Evolutionary conservation across 2,329 filamentous ascomycete genomes (phyloP).

Genomic region (Clarireedia paspali): DNA sequence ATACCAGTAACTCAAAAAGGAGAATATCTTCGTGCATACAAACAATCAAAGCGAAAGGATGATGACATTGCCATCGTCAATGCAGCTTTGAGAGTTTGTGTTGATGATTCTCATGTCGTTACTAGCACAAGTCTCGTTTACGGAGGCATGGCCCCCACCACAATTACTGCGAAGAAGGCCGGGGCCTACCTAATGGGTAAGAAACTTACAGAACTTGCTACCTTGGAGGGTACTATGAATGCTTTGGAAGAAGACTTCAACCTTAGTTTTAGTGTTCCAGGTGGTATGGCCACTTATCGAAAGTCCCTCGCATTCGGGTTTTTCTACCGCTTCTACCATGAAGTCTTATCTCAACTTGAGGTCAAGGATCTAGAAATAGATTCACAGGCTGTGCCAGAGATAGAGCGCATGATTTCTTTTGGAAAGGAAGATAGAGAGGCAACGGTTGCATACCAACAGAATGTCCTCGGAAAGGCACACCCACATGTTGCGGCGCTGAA

Average conservation of each 20-base stretch:
- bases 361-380: slow-evolving; percentile 50
- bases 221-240: slow-evolving; percentile 83
- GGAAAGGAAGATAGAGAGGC: slow-evolving; percentile 73
- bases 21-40: slow-evolving; percentile 85
- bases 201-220: slow-evolving; percentile 70
- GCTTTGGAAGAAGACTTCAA: slow-evolving; percentile 87
- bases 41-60: slow-evolving; percentile 94
- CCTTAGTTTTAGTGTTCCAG: slow-evolving; percentile 81
- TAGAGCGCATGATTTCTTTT: slow-evolving; percentile 74
- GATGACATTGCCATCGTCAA: slow-evolving; percentile 99
- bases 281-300: slow-evolving; percentile 94
- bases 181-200: slow-evolving; percentile 69
- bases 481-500: slow-evolving; percentile 87
- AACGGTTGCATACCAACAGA: slow-evolving; percentile 70
- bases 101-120: slow-evolving; percentile 64
- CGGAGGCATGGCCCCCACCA: slow-evolving; percentile 90
- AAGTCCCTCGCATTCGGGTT: slow-evolving; percentile 87
- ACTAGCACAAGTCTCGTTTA: slow-evolving; percentile 76
- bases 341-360: slow-evolving; percentile 59
- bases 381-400: slow-evolving; percentile 69
- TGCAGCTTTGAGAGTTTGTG: slow-evolving; percentile 66
- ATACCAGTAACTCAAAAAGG: slow-evolving; percentile 73
- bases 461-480: slow-evolving; percentile 76
- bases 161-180: slow-evolving; percentile 75
- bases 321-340: slow-evolving; percentile 96